Evolutionary conservation across 176 grass and related monocot species (phyloP).

Genomic region (Otatea glauca): DNA sequence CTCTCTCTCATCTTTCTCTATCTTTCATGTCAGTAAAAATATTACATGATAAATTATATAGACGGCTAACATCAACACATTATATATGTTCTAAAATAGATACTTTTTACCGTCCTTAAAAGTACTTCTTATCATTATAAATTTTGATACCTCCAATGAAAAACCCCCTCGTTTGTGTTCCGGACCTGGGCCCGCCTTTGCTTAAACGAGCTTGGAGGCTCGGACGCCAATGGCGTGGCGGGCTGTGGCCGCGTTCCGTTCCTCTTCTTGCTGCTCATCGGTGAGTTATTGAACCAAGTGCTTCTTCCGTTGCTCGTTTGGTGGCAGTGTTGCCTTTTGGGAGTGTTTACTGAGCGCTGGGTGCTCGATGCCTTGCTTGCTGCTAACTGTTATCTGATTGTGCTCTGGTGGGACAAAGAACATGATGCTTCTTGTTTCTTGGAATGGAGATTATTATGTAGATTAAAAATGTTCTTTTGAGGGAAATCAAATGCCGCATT

Average conservation of each 20-base stretch:
- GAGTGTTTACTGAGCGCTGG: not conserved
- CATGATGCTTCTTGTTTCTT: slow-evolving; percentile 21
- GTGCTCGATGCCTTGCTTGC: slow-evolving; percentile 48
- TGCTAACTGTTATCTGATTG: not conserved
- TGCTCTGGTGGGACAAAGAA: not conserved
- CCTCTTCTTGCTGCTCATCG: slow-evolving; percentile 47
- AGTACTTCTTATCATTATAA: no score
- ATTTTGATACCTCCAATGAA: no score
- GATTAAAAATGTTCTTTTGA: not conserved
- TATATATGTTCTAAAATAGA: no score
- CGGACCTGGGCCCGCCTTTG: slow-evolving; percentile 52
- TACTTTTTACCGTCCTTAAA: no score
- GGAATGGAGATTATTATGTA: not conserved
- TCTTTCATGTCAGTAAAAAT: no score
- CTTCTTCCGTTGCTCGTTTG: not conserved
- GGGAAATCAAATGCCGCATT: not conserved
- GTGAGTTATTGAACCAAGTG: slow-evolving; percentile 39
- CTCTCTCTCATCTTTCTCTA: no score
- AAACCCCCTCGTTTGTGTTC: not conserved
- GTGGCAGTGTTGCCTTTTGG: not conserved
- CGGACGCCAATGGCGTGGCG: slow-evolving; percentile 42
- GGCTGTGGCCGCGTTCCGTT: slow-evolving; percentile 34
- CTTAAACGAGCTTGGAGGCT: slow-evolving; percentile 17
- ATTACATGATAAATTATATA: no score
- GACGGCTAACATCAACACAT: no score